phyloP scores from a whole-genome alignment of 306 rosid genomes.

The Alnus glutinosa region DNA sequence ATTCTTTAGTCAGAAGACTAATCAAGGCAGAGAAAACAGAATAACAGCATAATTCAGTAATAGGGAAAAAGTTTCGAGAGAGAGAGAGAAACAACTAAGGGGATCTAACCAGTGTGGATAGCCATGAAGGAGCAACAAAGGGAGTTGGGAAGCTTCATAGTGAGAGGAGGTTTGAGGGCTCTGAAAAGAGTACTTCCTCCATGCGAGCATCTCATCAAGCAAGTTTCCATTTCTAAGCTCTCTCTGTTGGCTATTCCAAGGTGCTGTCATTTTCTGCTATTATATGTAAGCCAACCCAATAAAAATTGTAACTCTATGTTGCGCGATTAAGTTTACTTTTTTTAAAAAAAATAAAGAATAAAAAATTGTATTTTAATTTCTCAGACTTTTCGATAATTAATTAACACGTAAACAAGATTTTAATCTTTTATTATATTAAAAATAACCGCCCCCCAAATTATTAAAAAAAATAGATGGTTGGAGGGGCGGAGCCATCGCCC shows the following conservation, averaged over 20 bases:
- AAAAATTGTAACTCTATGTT: too few relatives aligned
- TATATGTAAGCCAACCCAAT: background rate
- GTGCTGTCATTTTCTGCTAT: background rate
- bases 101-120: constrained; percentile 36
- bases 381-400: too few relatives aligned
- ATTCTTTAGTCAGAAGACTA: background rate
- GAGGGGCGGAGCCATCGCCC: too few relatives aligned
- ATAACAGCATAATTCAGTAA: background rate
- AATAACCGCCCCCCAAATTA: too few relatives aligned
- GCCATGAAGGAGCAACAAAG: constrained; percentile 37
- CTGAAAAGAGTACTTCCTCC: constrained; percentile 39
- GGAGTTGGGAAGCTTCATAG: constrained; percentile 20
- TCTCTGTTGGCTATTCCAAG: background rate
- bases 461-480: too few relatives aligned
- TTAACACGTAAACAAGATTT: too few relatives aligned
- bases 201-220: constrained; percentile 48
- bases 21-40: background rate
- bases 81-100: background rate
- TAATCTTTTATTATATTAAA: too few relatives aligned
- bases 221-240: constrained; percentile 40
- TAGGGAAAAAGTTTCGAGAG: background rate
- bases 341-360: too few relatives aligned
- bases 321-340: too few relatives aligned
- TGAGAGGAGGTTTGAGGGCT: constrained; percentile 42
- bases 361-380: too few relatives aligned